phyloP scores from a whole-genome alignment of 1,284 basidiomycete species.

The Tilletiopsis washingtonensis region DNA sequence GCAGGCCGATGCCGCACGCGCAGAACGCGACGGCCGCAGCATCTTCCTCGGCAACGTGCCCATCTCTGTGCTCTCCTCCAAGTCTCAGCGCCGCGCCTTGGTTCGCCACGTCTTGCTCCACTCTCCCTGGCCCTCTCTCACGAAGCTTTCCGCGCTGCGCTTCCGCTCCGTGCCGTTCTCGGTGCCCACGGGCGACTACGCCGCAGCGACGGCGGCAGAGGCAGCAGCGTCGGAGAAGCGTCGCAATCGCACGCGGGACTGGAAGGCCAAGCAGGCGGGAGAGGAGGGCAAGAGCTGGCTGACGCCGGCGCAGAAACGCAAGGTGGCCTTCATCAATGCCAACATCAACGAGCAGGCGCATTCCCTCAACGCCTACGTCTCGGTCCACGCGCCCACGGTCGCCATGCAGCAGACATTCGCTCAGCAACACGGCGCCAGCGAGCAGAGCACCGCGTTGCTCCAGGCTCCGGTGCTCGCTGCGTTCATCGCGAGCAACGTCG shows the following conservation, averaged over 20 bases:
- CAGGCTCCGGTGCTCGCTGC: constrained; percentile 57
- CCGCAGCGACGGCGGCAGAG: constrained; percentile 38
- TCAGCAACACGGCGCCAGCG: background rate
- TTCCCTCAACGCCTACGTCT: constrained; percentile 41
- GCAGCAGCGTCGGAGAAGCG: constrained; percentile 46
- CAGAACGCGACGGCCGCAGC: constrained; percentile 64
- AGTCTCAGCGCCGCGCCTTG: constrained; percentile 39
- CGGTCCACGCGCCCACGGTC: too few species aligned
- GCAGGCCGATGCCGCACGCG: constrained; percentile 18
- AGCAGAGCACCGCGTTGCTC: constrained; percentile 3
- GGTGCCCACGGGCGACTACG: constrained; percentile 38
- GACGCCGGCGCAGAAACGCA: constrained; percentile 79
- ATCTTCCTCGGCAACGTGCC: constrained; percentile 89
- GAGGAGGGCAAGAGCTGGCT: constrained; percentile 54
- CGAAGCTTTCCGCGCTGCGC: constrained; percentile 34
- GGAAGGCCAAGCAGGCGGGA: constrained; percentile 9
- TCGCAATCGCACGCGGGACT: constrained; percentile 52
- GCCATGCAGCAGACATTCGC: constrained; percentile 20
- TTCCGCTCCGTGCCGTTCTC: constrained; percentile 47
- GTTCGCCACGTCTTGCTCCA: constrained; percentile 43
- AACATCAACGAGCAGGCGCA: constrained; percentile 51
- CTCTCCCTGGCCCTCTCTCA: constrained; percentile 29
- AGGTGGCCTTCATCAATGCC: constrained; percentile 85
- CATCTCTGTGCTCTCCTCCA: constrained; percentile 39
- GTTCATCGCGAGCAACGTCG: constrained; percentile 58